A percentile compares a stretch with the other conserved stretches of the same genome.
Conservation (phyloP, 129 eudicot species). For the Smallanthus sonchifolius region DNA sequence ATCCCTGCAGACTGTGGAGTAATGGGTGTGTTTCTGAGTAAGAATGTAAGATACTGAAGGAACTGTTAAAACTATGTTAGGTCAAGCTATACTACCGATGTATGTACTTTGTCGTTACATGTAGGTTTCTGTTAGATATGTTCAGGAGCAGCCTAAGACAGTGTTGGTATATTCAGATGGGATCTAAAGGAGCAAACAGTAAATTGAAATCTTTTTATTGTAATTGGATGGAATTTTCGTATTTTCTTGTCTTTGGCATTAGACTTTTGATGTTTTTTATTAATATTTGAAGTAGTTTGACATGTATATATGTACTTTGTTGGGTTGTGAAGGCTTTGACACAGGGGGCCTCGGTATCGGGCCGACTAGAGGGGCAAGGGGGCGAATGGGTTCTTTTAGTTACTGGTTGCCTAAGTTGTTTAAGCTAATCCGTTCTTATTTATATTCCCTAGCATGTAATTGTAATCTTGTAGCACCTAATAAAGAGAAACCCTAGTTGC, state of each 20-base stretch:
- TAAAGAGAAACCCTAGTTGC: no score
- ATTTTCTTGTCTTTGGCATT: neutral
- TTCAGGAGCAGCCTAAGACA: neutral
- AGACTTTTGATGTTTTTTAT: neutral
- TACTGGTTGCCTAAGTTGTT: no score
- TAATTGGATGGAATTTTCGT: neutral
- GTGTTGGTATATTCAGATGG: neutral
- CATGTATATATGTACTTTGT: neutral
- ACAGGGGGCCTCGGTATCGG: no score
- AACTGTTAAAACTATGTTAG: neutral
- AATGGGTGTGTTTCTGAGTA: neutral
- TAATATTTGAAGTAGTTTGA: neutral
- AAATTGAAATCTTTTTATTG: neutral
- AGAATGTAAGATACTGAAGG: neutral
- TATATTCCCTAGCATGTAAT: no score
- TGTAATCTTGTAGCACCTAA: no score
- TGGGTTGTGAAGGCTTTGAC: no score
- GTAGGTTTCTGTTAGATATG: neutral
- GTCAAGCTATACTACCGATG: neutral
- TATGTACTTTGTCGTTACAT: no score
- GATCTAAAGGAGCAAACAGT: neutral
- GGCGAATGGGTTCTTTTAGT: no score
- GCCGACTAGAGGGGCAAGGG: no score
- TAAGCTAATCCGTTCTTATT: no score
- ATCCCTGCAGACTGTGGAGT: neutral